Percentiles rank a stretch among this genome's conserved stretches.
Conservation (phyloP, 129 eudicot genomes). For the Lactuca saligna region DNA sequence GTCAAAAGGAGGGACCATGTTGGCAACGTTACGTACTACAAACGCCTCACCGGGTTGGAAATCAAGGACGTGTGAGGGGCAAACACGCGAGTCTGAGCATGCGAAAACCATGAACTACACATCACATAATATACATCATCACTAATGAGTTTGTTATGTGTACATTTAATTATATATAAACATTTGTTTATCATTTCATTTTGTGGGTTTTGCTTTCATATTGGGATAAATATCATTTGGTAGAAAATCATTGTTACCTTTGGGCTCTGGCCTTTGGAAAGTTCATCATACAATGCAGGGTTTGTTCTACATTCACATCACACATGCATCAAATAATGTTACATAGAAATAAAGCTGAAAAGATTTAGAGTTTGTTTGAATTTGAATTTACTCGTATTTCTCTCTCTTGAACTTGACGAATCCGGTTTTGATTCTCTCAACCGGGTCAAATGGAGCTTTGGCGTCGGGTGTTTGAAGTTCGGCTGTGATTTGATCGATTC, state of each 20-base stretch:
- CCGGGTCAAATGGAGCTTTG: conserved; percentile 44
- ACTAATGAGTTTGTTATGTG: not conserved
- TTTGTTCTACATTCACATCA: conserved; percentile 51
- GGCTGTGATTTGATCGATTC: conserved; percentile 68
- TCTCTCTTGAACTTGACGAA: conserved; percentile 79
- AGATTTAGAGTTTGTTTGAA: not conserved
- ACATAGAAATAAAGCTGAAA: not conserved
- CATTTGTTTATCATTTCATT: not conserved
- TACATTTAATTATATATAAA: not conserved
- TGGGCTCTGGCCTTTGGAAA: conserved; percentile 94
- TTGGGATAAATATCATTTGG: not conserved
- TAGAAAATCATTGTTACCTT: conserved; percentile 45
- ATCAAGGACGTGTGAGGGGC: conserved; percentile 87
- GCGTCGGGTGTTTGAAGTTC: conserved; percentile 44
- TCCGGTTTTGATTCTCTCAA: conserved; percentile 78
- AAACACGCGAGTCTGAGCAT: conserved; percentile 96
- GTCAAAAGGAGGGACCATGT: conserved; percentile 89
- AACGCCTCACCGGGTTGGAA: conserved; percentile 96
- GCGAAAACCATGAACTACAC: conserved; percentile 91
- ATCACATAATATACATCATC: not conserved
- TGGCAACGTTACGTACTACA: conserved; percentile 84
- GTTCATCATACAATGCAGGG: conserved; percentile 74
- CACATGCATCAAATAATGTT: conserved; percentile 23
- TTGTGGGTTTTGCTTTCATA: not conserved
- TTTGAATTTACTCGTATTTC: conserved; percentile 58